Evolutionary conservation across 345 rosid genomes (phyloP).

Genomic region (Moringa oleifera): DNA sequence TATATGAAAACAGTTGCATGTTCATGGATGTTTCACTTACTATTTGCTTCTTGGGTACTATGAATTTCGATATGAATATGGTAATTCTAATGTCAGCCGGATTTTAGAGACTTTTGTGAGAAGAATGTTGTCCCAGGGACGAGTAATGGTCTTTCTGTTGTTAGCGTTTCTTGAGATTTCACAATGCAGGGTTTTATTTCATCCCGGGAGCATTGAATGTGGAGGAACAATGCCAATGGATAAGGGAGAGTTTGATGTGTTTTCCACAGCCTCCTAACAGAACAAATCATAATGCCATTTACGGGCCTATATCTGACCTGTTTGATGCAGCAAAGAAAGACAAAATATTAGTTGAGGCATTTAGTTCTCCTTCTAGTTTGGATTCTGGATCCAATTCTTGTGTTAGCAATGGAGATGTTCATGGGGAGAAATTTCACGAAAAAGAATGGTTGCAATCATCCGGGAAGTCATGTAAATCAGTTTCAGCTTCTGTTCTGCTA

Average conservation of each 20-base stretch:
- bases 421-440: slow-evolving; percentile 56
- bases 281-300: slow-evolving; percentile 79
- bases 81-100: too few species aligned
- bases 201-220: slow-evolving; percentile 63
- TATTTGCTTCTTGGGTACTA: too few species aligned
- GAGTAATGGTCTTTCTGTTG: neutral
- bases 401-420: slow-evolving; percentile 20
- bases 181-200: slow-evolving; percentile 67
- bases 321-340: slow-evolving; percentile 50
- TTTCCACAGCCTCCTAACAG: slow-evolving; percentile 91
- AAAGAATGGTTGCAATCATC: slow-evolving; percentile 22
- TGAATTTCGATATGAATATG: too few species aligned
- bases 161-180: neutral
- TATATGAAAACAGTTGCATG: too few species aligned
- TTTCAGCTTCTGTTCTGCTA: slow-evolving; percentile 45
- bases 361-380: slow-evolving; percentile 9
- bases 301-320: slow-evolving; percentile 66
- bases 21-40: too few species aligned
- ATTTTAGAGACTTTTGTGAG: too few species aligned
- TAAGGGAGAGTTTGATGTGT: slow-evolving; percentile 60
- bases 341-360: slow-evolving; percentile 50
- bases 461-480: slow-evolving; percentile 35
- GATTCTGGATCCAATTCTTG: slow-evolving; percentile 25
- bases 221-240: slow-evolving; percentile 83
- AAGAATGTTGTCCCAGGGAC: too few species aligned